phyloP scores from a whole-genome alignment of 2,329 filamentous ascomycete species.

The Phoma sp. region DNA sequence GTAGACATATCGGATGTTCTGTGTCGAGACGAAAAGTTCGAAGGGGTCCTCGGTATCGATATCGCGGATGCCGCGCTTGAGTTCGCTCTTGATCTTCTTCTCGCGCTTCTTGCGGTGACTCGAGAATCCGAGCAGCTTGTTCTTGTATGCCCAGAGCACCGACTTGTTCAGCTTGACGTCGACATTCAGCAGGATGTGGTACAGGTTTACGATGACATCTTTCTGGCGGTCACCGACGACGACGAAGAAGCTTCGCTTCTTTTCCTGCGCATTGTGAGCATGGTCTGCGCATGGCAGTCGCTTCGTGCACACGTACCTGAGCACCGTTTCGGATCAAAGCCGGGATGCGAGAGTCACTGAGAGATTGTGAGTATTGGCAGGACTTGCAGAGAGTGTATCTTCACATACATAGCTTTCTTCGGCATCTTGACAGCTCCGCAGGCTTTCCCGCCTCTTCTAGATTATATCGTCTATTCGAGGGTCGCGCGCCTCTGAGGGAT shows the following conservation, averaged over 20 bases:
- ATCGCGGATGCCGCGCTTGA: constrained; percentile 92
- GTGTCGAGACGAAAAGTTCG: constrained; percentile 93
- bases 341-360: constrained; percentile 49
- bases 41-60: constrained; percentile 93
- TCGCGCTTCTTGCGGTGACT: constrained; percentile 97
- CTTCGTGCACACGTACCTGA: constrained; percentile 32
- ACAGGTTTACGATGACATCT: constrained; percentile 93
- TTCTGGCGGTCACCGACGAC: constrained; percentile 94
- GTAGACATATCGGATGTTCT: constrained; percentile 98
- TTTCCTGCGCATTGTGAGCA: constrained; percentile 64
- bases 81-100: constrained; percentile 97
- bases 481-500: background rate
- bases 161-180: constrained; percentile 96
- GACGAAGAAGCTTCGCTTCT: constrained; percentile 98
- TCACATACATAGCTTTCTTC: constrained; percentile 50
- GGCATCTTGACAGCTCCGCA: constrained; percentile 45
- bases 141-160: constrained; percentile 98
- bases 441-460: constrained; percentile 41
- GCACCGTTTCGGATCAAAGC: constrained; percentile 52
- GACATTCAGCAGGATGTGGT: constrained; percentile 89
- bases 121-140: constrained; percentile 92
- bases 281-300: background rate
- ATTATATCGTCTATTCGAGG: background rate
- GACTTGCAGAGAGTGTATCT: background rate
- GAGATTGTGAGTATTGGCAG: constrained; percentile 19